Evolutionary conservation across 2,329 filamentous ascomycete genomes (phyloP).

Genomic region (Fusarium heterosporum): DNA sequence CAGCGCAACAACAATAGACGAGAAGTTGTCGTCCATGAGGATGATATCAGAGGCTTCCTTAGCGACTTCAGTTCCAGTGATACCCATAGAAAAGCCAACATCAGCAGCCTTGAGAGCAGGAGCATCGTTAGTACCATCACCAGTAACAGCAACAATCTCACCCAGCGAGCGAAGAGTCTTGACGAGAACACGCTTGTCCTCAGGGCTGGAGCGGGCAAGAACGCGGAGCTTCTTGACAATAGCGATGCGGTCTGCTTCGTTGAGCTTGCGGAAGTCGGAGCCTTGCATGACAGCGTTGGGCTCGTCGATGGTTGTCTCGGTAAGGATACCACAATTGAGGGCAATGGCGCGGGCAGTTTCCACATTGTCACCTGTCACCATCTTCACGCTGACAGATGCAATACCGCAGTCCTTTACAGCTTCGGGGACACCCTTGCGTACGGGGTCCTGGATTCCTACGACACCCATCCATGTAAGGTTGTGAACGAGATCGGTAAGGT

Average conservation of each 20-base stretch:
- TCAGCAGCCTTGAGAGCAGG: slow-evolving; percentile 74
- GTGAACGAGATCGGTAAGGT: slow-evolving; percentile 64
- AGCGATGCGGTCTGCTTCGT: slow-evolving; percentile 61
- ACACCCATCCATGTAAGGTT: slow-evolving; percentile 57
- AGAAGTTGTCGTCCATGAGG: slow-evolving; percentile 74
- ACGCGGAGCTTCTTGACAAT: slow-evolving; percentile 74
- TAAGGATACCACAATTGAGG: slow-evolving; percentile 56
- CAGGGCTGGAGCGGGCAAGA: slow-evolving; percentile 75
- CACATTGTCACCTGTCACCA: slow-evolving; percentile 66
- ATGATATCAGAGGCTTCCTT: slow-evolving; percentile 76
- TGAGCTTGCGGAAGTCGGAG: slow-evolving; percentile 66
- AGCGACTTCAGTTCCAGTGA: slow-evolving; percentile 72
- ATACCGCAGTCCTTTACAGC: slow-evolving; percentile 72
- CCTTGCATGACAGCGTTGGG: slow-evolving; percentile 61
- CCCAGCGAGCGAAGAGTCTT: slow-evolving; percentile 72
- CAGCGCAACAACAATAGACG: slow-evolving; percentile 73
- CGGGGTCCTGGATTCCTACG: slow-evolving; percentile 76
- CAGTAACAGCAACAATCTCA: slow-evolving; percentile 74
- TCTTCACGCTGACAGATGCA: slow-evolving; percentile 74
- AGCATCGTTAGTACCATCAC: slow-evolving; percentile 75
- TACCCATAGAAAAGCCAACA: slow-evolving; percentile 76
- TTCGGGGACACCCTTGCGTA: slow-evolving; percentile 70
- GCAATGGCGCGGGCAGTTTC: slow-evolving; percentile 60
- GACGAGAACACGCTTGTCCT: slow-evolving; percentile 76
- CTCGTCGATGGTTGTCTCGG: slow-evolving; percentile 70